Percentiles rank a stretch among this genome's conserved stretches.
phyloP scores from a whole-genome alignment of 2,329 filamentous ascomycete genomes.

The Coleophoma eucalyptorum region DNA sequence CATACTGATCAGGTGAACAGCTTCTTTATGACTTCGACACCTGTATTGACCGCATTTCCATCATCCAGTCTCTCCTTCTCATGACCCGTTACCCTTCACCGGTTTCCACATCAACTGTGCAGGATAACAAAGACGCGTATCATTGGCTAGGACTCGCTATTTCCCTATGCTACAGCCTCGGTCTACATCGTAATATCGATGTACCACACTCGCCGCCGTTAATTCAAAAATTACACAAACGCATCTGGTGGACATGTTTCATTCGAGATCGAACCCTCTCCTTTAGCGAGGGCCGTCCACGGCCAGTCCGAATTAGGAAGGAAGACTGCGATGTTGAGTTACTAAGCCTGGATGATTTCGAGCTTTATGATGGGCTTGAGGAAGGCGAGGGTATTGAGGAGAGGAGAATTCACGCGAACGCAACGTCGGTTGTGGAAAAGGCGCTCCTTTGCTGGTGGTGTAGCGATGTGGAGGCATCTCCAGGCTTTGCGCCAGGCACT shows the following conservation, averaged over 20 bases:
- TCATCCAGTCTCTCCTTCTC: slow-evolving; percentile 16
- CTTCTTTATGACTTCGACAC: slow-evolving; percentile 19
- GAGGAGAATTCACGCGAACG: slow-evolving; percentile 1
- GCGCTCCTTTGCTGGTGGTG: slow-evolving; percentile 8
- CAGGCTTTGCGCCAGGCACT: background rate
- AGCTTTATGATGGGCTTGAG: slow-evolving; percentile 4
- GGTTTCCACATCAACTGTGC: background rate
- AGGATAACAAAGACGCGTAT: slow-evolving; percentile 40
- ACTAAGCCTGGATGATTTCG: slow-evolving; percentile 10
- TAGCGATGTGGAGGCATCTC: slow-evolving; percentile 1
- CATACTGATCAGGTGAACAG: background rate
- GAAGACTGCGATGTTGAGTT: slow-evolving; percentile 9
- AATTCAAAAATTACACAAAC: slow-evolving; percentile 79
- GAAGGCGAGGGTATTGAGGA: slow-evolving; percentile 3
- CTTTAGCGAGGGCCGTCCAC: slow-evolving; percentile 31
- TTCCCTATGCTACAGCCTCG: slow-evolving; percentile 45
- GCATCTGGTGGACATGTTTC: slow-evolving; percentile 95
- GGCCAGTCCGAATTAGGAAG: background rate
- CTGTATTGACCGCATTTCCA: slow-evolving; percentile 10
- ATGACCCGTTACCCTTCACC: slow-evolving; percentile 8
- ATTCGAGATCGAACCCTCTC: slow-evolving; percentile 89
- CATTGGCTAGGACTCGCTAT: slow-evolving; percentile 49
- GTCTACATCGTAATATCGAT: slow-evolving; percentile 54
- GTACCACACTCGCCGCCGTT: slow-evolving; percentile 67
- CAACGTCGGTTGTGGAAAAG: slow-evolving; percentile 5